phyloP scores from a whole-genome alignment of 2,329 filamentous ascomycete genomes.

The Capronia coronata region DNA sequence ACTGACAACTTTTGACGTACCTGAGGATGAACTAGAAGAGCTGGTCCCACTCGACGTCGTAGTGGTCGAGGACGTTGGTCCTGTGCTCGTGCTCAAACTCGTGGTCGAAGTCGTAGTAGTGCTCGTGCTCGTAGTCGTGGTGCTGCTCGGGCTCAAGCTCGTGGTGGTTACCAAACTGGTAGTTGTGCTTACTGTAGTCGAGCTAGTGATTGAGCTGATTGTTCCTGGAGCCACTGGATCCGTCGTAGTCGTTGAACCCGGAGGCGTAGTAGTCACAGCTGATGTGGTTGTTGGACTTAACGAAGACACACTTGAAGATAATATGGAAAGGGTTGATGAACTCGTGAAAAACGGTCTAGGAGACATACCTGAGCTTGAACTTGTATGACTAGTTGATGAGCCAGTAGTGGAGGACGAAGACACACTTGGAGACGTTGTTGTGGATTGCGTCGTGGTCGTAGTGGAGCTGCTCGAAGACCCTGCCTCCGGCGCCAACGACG shows the following conservation, averaged over 20 bases:
- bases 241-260: not conserved
- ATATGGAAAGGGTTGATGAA: conserved; percentile 4
- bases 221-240: not conserved
- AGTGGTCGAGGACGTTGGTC: not conserved
- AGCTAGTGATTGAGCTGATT: not conserved
- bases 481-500: not conserved
- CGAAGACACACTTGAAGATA: conserved; percentile 3
- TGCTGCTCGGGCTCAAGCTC: not conserved
- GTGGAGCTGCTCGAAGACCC: not conserved
- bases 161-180: conserved; percentile 5
- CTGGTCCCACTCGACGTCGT: not conserved
- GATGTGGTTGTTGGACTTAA: not conserved
- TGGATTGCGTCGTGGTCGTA: not conserved
- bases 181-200: not conserved
- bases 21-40: conserved; percentile 3
- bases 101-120: not conserved
- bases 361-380: conserved; percentile 17
- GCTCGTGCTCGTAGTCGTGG: not conserved
- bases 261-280: not conserved
- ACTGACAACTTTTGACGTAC: not conserved
- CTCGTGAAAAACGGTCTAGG: conserved; percentile 3
- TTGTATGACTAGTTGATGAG: not conserved
- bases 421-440: not conserved
- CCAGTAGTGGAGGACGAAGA: conserved; percentile 3
- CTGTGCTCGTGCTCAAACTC: conserved; percentile 1